Conservation (phyloP, 208 protist species). For the Acanthamoeba quina region DNA sequence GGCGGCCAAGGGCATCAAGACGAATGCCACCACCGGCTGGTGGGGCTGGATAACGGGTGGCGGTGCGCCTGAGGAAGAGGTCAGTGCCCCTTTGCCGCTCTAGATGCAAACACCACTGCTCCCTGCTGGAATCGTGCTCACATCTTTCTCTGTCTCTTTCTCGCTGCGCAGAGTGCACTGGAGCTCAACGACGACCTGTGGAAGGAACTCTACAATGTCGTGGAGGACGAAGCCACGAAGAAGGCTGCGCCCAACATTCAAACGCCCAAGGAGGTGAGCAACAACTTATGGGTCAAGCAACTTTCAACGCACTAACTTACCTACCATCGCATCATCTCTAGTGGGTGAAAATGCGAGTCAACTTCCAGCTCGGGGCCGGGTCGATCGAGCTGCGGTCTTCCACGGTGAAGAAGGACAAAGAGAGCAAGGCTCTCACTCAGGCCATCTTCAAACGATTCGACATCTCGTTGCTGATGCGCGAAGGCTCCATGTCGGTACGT, state of each 20-base stretch:
- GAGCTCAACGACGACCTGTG: conserved; percentile 61
- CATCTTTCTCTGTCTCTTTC: background rate
- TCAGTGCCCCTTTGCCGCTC: background rate
- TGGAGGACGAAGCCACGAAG: conserved; percentile 20
- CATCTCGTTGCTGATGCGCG: conserved; percentile 11
- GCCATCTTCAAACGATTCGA: conserved; percentile 58
- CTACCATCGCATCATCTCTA: background rate
- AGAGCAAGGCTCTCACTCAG: conserved; percentile 16
- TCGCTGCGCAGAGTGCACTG: background rate
- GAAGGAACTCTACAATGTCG: conserved; percentile 62
- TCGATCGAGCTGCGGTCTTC: conserved; percentile 47
- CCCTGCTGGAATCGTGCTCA: background rate
- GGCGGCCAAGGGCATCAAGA: conserved; percentile 29
- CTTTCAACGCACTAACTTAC: background rate
- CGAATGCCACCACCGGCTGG: conserved; percentile 50
- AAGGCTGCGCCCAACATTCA: conserved; percentile 3
- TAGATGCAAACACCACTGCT: too few species aligned
- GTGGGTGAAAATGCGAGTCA: conserved; percentile 51
- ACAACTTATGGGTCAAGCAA: background rate
- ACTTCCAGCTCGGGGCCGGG: conserved; percentile 18
- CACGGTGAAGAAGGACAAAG: background rate
- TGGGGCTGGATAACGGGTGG: conserved; percentile 51
- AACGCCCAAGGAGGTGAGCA: conserved; percentile 33
- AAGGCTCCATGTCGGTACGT: conserved; percentile 63
- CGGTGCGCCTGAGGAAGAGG: conserved; percentile 14